phyloP scores from a whole-genome alignment of 768 basidiomycete genomes.

The Gymnopilus junonius region DNA sequence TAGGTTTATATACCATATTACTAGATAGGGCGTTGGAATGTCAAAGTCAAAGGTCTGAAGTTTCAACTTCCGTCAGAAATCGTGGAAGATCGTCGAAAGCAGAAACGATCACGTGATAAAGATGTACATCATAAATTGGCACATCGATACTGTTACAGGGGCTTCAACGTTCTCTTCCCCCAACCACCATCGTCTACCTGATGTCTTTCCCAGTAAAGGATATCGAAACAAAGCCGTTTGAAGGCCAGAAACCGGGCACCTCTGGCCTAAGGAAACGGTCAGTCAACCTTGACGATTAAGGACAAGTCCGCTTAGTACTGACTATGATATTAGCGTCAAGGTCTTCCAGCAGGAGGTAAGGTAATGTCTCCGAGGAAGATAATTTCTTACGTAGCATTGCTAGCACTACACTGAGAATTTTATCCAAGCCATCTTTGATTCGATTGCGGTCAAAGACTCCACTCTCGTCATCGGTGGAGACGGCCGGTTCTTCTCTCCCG shows the following conservation, averaged over 20 bases:
- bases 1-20: too few species aligned
- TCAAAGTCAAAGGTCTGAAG: neutral
- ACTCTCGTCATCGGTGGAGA: constrained; percentile 97
- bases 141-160: constrained; percentile 27
- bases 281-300: constrained; percentile 20
- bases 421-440: constrained; percentile 90
- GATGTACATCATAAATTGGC: constrained; percentile 34
- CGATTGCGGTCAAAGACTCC: constrained; percentile 78
- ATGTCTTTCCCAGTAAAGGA: constrained; percentile 64
- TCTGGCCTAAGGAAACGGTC: constrained; percentile 97
- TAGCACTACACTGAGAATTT: constrained; percentile 99
- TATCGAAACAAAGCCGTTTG: constrained; percentile 82
- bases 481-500: constrained; percentile 90
- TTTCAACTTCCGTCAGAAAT: constrained; percentile 11
- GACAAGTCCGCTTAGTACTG: constrained; percentile 18
- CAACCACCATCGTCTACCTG: constrained; percentile 5
- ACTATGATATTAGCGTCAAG: constrained; percentile 72
- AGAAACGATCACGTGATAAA: constrained; percentile 33
- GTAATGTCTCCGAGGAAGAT: constrained; percentile 19
- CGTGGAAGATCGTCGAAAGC: constrained; percentile 15
- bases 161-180: constrained; percentile 9
- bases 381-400: constrained; percentile 11
- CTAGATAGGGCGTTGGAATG: too few species aligned
- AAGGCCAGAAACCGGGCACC: constrained; percentile 97
- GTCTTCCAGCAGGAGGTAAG: constrained; percentile 95